Conservation (phyloP, 2,329 filamentous ascomycete genomes). For the Monilinia laxa region DNA sequence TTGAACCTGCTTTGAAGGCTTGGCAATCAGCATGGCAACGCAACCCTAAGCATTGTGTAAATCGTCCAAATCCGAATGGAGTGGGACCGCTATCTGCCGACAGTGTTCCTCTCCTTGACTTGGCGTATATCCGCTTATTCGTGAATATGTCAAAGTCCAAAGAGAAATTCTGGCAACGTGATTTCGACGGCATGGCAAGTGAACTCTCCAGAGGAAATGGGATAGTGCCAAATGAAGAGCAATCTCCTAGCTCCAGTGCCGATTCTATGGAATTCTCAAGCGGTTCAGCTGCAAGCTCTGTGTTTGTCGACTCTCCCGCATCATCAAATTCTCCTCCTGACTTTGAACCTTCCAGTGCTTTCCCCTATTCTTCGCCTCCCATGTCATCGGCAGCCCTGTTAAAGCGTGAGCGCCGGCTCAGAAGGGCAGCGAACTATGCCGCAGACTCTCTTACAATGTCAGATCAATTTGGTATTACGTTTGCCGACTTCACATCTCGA, state of each 20-base stretch:
- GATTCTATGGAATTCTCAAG: constrained; percentile 33
- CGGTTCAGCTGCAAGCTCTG: constrained; percentile 45
- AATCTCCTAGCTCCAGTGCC: constrained; percentile 52
- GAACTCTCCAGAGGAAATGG: constrained; percentile 76
- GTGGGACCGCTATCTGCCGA: constrained; percentile 82
- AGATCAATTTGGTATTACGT: constrained; percentile 80
- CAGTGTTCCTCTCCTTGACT: constrained; percentile 83
- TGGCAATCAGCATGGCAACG: constrained; percentile 93
- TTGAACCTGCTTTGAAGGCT: constrained; percentile 87
- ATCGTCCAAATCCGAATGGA: constrained; percentile 81
- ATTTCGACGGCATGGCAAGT: constrained; percentile 88
- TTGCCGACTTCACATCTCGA: constrained; percentile 77
- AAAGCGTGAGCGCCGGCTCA: constrained; percentile 80
- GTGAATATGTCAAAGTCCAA: constrained; percentile 91
- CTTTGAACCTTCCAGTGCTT: constrained; percentile 32
- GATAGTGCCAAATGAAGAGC: constrained; percentile 69
- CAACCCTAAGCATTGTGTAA: constrained; percentile 79
- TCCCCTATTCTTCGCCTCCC: constrained; percentile 34
- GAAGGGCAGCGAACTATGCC: constrained; percentile 93
- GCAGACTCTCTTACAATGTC: constrained; percentile 88
- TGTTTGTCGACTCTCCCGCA: constrained; percentile 53
- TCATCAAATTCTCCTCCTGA: constrained; percentile 52
- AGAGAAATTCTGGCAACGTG: constrained; percentile 89
- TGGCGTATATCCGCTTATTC: constrained; percentile 89
- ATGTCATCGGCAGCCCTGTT: constrained; percentile 50